Evolutionary conservation across 176 grass and related monocot species (phyloP).

Genomic region (Paspalum vaginatum): DNA sequence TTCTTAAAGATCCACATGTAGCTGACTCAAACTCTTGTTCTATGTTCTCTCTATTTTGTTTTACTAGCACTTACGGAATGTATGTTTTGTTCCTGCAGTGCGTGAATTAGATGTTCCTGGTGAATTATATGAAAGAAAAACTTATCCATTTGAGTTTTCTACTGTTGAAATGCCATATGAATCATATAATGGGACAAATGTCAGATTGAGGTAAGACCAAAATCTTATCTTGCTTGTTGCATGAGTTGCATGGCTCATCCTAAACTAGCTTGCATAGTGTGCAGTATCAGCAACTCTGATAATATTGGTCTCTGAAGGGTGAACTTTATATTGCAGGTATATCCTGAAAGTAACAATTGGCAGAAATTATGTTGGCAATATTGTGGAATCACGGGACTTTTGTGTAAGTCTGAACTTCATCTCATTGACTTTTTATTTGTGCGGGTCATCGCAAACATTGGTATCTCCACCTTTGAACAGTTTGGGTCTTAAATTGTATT

Average conservation of each 20-base stretch:
- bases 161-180: constrained; percentile 98
- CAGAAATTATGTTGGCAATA: constrained; percentile 83
- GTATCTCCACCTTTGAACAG: not conserved
- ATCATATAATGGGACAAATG: constrained; percentile 89
- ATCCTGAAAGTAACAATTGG: constrained; percentile 87
- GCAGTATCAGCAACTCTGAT: constrained; percentile 13
- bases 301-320: not conserved
- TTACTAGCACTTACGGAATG: not conserved
- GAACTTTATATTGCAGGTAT: constrained; percentile 60
- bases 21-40: not conserved
- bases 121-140: constrained; percentile 92
- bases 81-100: constrained; percentile 50
- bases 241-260: not conserved
- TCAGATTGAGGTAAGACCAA: constrained; percentile 70
- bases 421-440: constrained; percentile 18
- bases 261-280: constrained; percentile 1
- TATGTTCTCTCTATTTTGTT: not conserved
- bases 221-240: not conserved
- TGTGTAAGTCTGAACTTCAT: constrained; percentile 63
- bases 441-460: not conserved
- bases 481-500: not conserved
- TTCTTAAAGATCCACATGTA: not conserved
- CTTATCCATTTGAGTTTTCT: constrained; percentile 90
- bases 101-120: constrained; percentile 89
- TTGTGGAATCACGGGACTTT: constrained; percentile 77